Evolutionary conservation across 306 rosid species (phyloP).

Genomic region (Inga leiocalycina): DNA sequence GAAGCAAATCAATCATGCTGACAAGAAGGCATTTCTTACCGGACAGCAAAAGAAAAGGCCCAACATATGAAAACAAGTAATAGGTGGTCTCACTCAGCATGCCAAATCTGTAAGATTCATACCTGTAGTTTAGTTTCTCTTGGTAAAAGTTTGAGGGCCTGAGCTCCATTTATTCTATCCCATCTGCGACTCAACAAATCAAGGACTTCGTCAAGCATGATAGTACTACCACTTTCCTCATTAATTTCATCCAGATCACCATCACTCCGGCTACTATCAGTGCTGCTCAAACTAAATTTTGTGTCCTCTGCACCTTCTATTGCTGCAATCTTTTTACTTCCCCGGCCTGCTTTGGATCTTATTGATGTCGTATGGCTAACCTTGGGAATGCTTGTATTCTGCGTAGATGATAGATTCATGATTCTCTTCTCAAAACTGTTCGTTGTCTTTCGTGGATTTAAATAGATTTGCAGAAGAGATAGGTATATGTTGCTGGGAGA

Average conservation of each 20-base stretch:
- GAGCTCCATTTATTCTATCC: slow-evolving; percentile 97
- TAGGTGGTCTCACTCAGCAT: not conserved
- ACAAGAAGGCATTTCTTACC: not conserved
- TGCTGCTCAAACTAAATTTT: slow-evolving; percentile 65
- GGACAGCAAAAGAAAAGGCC: slow-evolving; percentile 17
- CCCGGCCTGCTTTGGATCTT: slow-evolving; percentile 70
- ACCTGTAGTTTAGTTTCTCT: slow-evolving; percentile 96
- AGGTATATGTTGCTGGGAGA: slow-evolving; percentile 80
- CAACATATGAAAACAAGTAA: slow-evolving; percentile 13
- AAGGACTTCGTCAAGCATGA: slow-evolving; percentile 91
- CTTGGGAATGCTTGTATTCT: slow-evolving; percentile 54
- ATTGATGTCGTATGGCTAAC: slow-evolving; percentile 52
- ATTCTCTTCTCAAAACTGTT: slow-evolving; percentile 80
- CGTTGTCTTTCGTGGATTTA: slow-evolving; percentile 83
- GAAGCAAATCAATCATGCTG: slow-evolving; percentile 18
- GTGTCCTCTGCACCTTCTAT: slow-evolving; percentile 94
- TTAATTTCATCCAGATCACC: slow-evolving; percentile 76
- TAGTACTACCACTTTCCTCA: slow-evolving; percentile 66
- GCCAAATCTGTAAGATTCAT: slow-evolving; percentile 27
- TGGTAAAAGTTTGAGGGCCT: slow-evolving; percentile 91
- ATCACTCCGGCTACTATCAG: slow-evolving; percentile 88
- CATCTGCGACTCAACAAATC: slow-evolving; percentile 88
- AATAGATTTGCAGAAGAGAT: slow-evolving; percentile 84
- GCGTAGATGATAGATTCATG: slow-evolving; percentile 64
- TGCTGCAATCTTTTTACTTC: slow-evolving; percentile 77